Evolutionary conservation across 345 rosid species (phyloP).

Genomic region (Psidium friedrichsthalianum): DNA sequence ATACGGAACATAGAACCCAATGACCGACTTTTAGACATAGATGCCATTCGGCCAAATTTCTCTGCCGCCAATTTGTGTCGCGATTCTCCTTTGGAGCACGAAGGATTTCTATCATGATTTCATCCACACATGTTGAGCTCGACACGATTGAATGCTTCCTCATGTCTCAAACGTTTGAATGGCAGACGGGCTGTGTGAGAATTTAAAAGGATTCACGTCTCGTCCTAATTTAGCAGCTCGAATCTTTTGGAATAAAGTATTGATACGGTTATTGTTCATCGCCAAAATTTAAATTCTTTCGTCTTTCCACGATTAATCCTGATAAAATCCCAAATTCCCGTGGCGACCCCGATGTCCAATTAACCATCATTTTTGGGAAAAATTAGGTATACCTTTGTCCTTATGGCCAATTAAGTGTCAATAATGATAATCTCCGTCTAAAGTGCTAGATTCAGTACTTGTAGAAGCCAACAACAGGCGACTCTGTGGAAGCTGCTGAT

Average conservation of each 20-base stretch:
- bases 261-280: not conserved
- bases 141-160: not conserved
- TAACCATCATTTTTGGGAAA: not conserved
- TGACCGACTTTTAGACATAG: not conserved
- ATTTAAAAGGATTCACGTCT: not conserved
- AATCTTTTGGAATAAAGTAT: not conserved
- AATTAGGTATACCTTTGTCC: not conserved
- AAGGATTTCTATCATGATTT: too few species aligned
- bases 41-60: not conserved
- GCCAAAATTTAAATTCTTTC: not conserved
- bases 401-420: not conserved
- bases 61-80: not conserved
- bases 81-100: not conserved
- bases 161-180: not conserved
- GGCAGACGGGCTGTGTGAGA: not conserved
- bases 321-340: not conserved
- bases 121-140: not conserved
- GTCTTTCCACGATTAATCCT: not conserved
- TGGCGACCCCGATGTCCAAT: not conserved
- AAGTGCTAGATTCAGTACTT: not conserved
- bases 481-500: not conserved
- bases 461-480: not conserved
- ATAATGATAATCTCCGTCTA: not conserved
- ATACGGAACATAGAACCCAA: not conserved
- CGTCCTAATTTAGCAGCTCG: not conserved